These are phyloP conservation scores for Trichoderma sp. DNA, from an alignment of 2,329 filamentous ascomycete genomes.

Conservation along the genomic window DNA sequence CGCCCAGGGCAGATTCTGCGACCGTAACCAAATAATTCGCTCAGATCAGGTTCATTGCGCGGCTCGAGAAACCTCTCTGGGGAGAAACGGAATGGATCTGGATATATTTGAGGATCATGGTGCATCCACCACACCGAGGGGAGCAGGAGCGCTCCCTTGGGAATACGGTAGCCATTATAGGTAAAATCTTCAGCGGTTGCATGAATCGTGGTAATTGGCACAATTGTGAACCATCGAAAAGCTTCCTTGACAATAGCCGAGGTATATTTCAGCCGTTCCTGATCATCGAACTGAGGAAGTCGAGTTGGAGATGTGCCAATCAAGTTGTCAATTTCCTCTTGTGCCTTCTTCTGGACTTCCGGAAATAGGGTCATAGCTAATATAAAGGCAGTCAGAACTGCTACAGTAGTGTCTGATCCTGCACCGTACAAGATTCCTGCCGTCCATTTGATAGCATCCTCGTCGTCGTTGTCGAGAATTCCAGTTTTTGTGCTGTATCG, in stretches of 20 bases:
- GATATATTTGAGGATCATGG: slow-evolving; percentile 4
- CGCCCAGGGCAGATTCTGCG: slow-evolving; percentile 19
- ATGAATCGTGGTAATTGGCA: not conserved
- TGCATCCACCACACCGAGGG: slow-evolving; percentile 1
- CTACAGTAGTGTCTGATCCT: slow-evolving; percentile 17
- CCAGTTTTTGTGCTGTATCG: not conserved
- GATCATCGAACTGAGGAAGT: slow-evolving; percentile 22
- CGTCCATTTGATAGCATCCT: not conserved
- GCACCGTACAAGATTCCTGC: slow-evolving; percentile 7
- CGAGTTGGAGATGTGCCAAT: slow-evolving; percentile 24
- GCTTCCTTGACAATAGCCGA: slow-evolving; percentile 28
- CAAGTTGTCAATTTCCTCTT: slow-evolving; percentile 22
- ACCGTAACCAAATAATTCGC: slow-evolving; percentile 7
- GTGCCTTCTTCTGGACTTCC: slow-evolving; percentile 19
- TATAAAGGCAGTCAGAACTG: not conserved
- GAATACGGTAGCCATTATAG: slow-evolving; percentile 4
- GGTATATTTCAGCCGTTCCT: slow-evolving; percentile 26
- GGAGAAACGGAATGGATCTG: not conserved
- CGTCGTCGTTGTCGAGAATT: not conserved
- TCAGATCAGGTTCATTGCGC: slow-evolving; percentile 18
- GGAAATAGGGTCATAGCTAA: slow-evolving; percentile 20
- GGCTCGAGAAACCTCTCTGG: slow-evolving; percentile 17
- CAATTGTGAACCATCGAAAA: slow-evolving; percentile 22
- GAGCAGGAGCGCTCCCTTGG: slow-evolving; percentile 7
- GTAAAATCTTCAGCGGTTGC: not conserved